A percentile compares a stretch with the other conserved stretches of the same genome.
Conservation (phyloP, 2,329 filamentous ascomycete species). For the Ophiostoma piceae region DNA sequence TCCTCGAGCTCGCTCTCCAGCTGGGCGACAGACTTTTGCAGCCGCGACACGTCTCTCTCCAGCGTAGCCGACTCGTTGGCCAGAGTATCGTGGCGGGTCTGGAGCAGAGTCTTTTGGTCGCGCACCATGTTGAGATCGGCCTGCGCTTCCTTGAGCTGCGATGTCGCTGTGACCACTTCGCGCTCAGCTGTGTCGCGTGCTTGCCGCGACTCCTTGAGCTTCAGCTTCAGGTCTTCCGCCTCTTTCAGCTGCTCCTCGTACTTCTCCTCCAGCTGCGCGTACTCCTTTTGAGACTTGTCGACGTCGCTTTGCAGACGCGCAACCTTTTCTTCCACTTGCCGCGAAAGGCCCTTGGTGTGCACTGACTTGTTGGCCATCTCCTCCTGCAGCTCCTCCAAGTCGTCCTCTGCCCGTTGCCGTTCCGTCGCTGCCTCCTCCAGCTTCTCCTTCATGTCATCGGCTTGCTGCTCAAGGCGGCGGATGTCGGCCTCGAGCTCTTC, state of each 20-base stretch:
- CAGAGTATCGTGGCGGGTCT: slow-evolving; percentile 62
- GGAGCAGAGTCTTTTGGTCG: slow-evolving; percentile 65
- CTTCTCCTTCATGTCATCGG: slow-evolving; percentile 51
- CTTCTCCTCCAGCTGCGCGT: slow-evolving; percentile 49
- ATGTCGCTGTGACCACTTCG: slow-evolving; percentile 38
- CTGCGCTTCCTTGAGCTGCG: slow-evolving; percentile 51
- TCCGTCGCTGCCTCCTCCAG: slow-evolving; percentile 49
- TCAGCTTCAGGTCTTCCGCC: slow-evolving; percentile 41
- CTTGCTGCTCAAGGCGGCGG: slow-evolving; percentile 49
- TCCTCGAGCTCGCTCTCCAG: slow-evolving; percentile 46
- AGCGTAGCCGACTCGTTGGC: slow-evolving; percentile 61
- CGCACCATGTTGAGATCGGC: slow-evolving; percentile 53
- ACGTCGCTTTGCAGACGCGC: slow-evolving; percentile 62
- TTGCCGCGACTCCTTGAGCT: slow-evolving; percentile 41
- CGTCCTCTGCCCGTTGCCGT: slow-evolving; percentile 52
- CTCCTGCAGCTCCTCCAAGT: slow-evolving; percentile 64
- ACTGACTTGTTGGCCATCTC: slow-evolving; percentile 77
- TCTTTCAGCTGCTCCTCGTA: slow-evolving; percentile 44
- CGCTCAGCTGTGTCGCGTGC: slow-evolving; percentile 41
- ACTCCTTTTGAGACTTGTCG: slow-evolving; percentile 47
- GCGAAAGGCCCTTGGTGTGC: slow-evolving; percentile 65
- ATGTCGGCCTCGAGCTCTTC: slow-evolving; percentile 53
- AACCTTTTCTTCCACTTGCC: slow-evolving; percentile 68
- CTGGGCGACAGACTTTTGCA: slow-evolving; percentile 45
- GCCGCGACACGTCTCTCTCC: slow-evolving; percentile 55